Base-by-base conservation (phyloP, 2,329 filamentous ascomycete species). In the Fusarium goolgardi region DNA sequence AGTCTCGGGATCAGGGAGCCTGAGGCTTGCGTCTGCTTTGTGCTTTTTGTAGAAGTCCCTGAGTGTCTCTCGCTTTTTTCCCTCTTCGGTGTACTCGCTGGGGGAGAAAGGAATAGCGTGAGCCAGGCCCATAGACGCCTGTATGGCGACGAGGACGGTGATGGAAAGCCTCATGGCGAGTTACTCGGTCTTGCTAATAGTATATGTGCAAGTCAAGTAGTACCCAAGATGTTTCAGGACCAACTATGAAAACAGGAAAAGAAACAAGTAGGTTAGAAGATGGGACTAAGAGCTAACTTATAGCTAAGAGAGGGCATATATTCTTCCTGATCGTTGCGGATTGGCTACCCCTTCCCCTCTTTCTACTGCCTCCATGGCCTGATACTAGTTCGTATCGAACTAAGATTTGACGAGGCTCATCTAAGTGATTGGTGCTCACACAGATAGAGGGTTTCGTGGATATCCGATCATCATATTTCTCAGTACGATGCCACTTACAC, bases 111-210 rank as follows among this genome's bases (percentile, higher is more conserved):
- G 31, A 6, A 59, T 15, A 37, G 32, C 39, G 10, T 43, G 27
- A 15, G 34, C 46, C 11, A 64, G 5, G 11, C 45, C 53, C 18
- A 47, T 47, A 59, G 46, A 64, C 25, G 61, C 59, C 35, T 59
- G 59, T n/a, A 64, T 35, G 62, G 61, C 62, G 55, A 55, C 23
- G 47, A 61, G 27, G 23, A 44, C 27, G 16, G 41, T 53, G n/a
- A 25, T 25, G 40, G 40, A 25, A 31, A 64, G 41, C 45, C 35
- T 64, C 61, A 64, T 64, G 45, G 27, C 53, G 34, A 35, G 12
- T 35, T 10, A 23, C 39, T 63, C 50, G 35, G 44, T 51, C 39
- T 35, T 18, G 9, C 27, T 39, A n/a, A 41, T 18, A 31, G 23
- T 27, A 51, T 10, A 34, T 32, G 52, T n/a, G 27, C 18, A 37